These are phyloP conservation scores for Tephrocybe sp. DNA, from an alignment of 768 basidiomycete species.

Conservation along the genomic window DNA sequence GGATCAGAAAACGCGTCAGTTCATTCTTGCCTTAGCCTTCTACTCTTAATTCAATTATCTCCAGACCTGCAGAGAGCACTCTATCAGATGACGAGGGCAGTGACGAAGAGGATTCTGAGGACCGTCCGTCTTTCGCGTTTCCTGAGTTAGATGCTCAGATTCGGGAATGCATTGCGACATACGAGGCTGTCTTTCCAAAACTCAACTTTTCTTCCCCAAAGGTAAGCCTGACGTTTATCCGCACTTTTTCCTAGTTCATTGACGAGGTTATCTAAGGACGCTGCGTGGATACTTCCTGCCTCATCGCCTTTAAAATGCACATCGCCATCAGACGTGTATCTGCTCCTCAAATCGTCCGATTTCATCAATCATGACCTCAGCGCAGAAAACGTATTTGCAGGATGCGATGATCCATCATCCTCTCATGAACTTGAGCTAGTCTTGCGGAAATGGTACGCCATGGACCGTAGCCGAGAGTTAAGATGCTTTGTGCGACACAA, in stretches of 20 bases:
- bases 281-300: conserved; percentile 85
- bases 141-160: conserved; percentile 80
- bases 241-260: background rate
- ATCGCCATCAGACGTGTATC: conserved; percentile 85
- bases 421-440: conserved; percentile 77
- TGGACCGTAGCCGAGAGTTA: conserved; percentile 82
- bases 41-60: conserved; percentile 3
- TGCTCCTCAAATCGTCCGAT: conserved; percentile 90
- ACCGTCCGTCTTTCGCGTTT: conserved; percentile 54
- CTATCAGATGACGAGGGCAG: conserved; percentile 57
- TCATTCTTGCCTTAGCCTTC: background rate
- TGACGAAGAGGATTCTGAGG: conserved; percentile 29
- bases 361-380: conserved; percentile 81
- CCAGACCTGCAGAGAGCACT: conserved; percentile 50
- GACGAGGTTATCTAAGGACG: conserved; percentile 58
- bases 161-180: conserved; percentile 56
- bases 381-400: conserved; percentile 60
- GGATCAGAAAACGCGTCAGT: conserved; percentile 78
- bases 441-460: conserved; percentile 84
- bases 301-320: conserved; percentile 86
- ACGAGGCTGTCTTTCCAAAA: conserved; percentile 90
- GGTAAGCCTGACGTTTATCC: conserved; percentile 33
- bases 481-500: conserved; percentile 86
- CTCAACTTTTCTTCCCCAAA: conserved; percentile 95
- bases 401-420: conserved; percentile 35